phyloP scores from a whole-genome alignment of 352 stramenopile species.

The Phytophthora nicotianae region DNA sequence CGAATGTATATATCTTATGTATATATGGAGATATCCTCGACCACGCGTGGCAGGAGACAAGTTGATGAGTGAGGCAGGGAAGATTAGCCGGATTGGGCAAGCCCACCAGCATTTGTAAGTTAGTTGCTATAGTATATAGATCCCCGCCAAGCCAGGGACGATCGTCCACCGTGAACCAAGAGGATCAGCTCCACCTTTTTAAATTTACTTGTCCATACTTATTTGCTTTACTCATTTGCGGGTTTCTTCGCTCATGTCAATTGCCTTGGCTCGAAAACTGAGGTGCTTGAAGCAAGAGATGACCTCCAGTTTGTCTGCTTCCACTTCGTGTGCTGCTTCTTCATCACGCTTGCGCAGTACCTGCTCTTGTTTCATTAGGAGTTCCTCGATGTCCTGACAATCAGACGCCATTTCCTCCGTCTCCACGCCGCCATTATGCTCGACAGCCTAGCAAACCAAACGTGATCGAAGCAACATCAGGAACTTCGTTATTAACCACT shows the following conservation, averaged over 20 bases:
- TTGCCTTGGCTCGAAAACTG: slow-evolving; percentile 51
- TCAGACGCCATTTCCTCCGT: slow-evolving; percentile 58
- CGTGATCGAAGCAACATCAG: not conserved
- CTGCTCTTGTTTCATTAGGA: slow-evolving; percentile 43
- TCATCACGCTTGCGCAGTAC: slow-evolving; percentile 51
- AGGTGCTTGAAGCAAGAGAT: slow-evolving; percentile 80
- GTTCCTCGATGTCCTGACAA: slow-evolving; percentile 46
- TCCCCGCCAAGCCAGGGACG: slow-evolving; percentile 1
- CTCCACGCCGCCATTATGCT: slow-evolving; percentile 37
- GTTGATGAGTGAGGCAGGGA: slow-evolving; percentile 19
- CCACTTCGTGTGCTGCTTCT: slow-evolving; percentile 38
- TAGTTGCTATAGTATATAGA: slow-evolving; percentile 51
- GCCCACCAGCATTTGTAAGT: slow-evolving; percentile 41
- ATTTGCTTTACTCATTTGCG: slow-evolving; percentile 11
- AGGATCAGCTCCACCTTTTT: slow-evolving; percentile 9
- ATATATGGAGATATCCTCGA: slow-evolving; percentile 32
- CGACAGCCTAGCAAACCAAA: slow-evolving; percentile 44
- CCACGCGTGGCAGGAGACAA: slow-evolving; percentile 10
- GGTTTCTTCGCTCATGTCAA: slow-evolving; percentile 4
- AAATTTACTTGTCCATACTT: slow-evolving; percentile 37
- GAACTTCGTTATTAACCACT: not conserved
- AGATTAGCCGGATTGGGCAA: slow-evolving; percentile 22
- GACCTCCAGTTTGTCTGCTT: slow-evolving; percentile 60
- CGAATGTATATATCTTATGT: slow-evolving; percentile 50
- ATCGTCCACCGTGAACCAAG: slow-evolving; percentile 6